Evolutionary conservation across 768 basidiomycete species (phyloP), one percentile per base, ranked within the genome.

Genomic region (Tricholoma hemisulphureum): DNA sequence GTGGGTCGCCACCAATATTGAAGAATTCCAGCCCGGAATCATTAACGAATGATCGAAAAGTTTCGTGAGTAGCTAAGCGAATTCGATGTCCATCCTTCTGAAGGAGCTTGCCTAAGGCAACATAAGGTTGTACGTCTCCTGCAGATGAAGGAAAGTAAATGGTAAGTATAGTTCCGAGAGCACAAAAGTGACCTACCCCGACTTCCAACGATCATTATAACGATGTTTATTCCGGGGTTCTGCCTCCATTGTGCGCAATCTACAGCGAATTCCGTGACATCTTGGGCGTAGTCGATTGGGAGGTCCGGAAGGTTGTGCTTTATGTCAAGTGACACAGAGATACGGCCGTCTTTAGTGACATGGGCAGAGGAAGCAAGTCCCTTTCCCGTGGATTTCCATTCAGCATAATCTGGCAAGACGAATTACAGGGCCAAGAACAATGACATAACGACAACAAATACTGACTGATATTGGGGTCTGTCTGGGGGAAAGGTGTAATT

Each of bases 71-170:
- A 0, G 83, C 86, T 28, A 88, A 80, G 14, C 85, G 75, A 28
- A 88, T 77, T 5, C 84, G 76, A 70, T 88, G 85, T 0, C 80
- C 81, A 54, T 84, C 76, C 11, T 76, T 71, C 9, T 69, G 56
- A 1, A 88, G 71, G 10, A 70, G 67, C 49, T 81, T 71, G 1
- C 83, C 85, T 0, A 88, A 72, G 5, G 85, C 84, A 24, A 87
- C 71, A 60, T 83, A 88, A 5, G 86, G 86, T 61, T 88, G 86
- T 2, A 88, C 84, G 64, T 88, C 85, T 28, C 85, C 85, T 85
- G 58, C 23, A 41, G 28, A 49, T 4, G 1, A 5, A 45, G 26
- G 4, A 52, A 14, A 11, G 20, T 39, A 45, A 43, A 18, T 35
- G 16, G 13, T 41, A 37, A 49, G 3, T 18, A 3, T 8, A 18